These are phyloP conservation scores for Persicaria maculosa DNA, from an alignment of 148 eudicot genomes.

Conservation along the genomic window DNA sequence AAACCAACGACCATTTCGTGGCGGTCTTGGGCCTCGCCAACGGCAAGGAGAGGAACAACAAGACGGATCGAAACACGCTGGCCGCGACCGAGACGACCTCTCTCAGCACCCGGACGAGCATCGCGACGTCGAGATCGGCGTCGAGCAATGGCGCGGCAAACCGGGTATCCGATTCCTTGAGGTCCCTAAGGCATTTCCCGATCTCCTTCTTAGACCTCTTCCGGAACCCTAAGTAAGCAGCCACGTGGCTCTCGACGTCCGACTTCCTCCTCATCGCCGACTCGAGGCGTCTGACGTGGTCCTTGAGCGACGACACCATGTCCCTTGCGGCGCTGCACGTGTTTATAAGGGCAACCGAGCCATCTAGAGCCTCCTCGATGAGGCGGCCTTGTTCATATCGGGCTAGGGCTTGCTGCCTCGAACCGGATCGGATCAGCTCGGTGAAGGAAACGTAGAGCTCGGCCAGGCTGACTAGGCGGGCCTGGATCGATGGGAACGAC, in stretches of 20 bases:
- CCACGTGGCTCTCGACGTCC: constrained; percentile 18
- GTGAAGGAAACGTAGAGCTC: constrained; percentile 41
- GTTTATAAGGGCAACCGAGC: constrained; percentile 41
- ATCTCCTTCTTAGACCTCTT: constrained; percentile 29
- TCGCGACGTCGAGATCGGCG: constrained; percentile 12
- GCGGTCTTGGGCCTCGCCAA: constrained; percentile 11
- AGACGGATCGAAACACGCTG: constrained; percentile 20
- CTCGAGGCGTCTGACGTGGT: constrained; percentile 40
- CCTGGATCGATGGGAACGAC: constrained; percentile 10
- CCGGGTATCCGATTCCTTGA: constrained; percentile 28
- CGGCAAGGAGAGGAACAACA: constrained; percentile 31
- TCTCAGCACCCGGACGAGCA: constrained; percentile 18
- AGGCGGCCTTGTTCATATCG: constrained; percentile 23
- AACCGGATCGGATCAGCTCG: constrained; percentile 31
- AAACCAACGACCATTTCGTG: constrained; percentile 29
- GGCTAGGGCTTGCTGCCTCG: constrained; percentile 25
- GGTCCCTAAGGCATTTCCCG: constrained; percentile 21
- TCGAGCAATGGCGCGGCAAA: constrained; percentile 2
- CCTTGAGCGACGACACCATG: constrained; percentile 24
- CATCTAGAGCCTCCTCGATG: constrained; percentile 43
- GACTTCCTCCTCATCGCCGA: constrained; percentile 37
- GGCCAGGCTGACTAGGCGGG: constrained; percentile 37
- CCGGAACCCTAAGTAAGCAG: constrained; percentile 25
- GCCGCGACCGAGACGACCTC: constrained; percentile 20
- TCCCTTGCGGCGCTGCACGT: constrained; percentile 31